Base-by-base conservation (phyloP, 2,329 filamentous ascomycete species). In the Fusarium newnesense region DNA sequence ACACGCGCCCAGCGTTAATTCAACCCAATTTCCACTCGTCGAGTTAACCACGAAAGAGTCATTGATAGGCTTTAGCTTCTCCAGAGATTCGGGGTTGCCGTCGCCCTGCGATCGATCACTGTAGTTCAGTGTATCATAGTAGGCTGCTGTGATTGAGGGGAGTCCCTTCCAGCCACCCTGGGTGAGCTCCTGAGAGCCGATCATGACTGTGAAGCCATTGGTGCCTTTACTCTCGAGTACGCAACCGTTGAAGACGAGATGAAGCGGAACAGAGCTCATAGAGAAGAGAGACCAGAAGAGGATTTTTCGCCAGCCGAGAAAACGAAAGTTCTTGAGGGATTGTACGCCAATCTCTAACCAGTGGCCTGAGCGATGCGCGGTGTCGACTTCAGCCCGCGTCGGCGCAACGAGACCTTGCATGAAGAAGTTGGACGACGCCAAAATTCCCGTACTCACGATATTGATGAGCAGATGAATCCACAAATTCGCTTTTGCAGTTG, bases 341-440 rank as follows among this genome's bases (percentile, higher is more conserved):
- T 74, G 75, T 6, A 79, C 70, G 1, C 77, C 77, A 40, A 78
- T 74, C 34, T 79, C 77, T 3, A 77, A 43, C 72, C 74, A 76
- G 2, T 56, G 56, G 1, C 65, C 58, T 0, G 56, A 36, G 2
- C 34, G 57, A 32, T 78, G 76, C 3, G 72, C 75, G 5, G 47
- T 43, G 34, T 83, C 77, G 3, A 83, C 63, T 24, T 82, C 76
- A 0, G 49, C 53, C 11, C 82, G 67, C 0, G 81, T 82, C 1
- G 81, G 82, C 1, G 81, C 80, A 0, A 75, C 77, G 3, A 81
- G 75, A 2, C 78, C 71, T 46, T 83, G 83, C 78, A 82, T 83
- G 26, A 79, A 81, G 40, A 81, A 83, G 57, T 83, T 83, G 13
- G 79, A 81, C 1, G 79, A 81, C 1, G 77, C 77, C 16, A 84